These are phyloP conservation scores for Aspergillus luchuensis DNA, from an alignment of 2,329 filamentous ascomycete species.

Conservation along the genomic window DNA sequence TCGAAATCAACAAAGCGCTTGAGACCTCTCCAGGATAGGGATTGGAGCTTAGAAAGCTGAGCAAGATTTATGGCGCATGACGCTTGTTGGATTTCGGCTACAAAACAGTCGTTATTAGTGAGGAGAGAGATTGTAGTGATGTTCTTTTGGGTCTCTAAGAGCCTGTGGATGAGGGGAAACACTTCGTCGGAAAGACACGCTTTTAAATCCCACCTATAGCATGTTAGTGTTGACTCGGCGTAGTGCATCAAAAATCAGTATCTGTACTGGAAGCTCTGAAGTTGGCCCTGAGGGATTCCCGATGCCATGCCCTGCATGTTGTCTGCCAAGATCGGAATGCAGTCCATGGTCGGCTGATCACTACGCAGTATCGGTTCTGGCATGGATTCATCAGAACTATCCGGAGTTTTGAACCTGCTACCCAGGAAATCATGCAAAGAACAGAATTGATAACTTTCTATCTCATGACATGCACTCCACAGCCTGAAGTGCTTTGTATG, in stretches of 20 bases:
- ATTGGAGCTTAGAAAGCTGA: background rate
- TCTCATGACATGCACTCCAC: background rate
- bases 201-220: background rate
- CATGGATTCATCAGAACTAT: too few relatives aligned
- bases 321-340: background rate
- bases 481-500: background rate
- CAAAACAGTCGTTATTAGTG: background rate
- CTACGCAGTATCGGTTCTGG: background rate
- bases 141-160: background rate
- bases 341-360: background rate
- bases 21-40: background rate
- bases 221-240: background rate
- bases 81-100: background rate
- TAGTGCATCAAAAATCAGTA: background rate
- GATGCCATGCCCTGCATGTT: background rate
- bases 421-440: background rate
- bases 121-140: background rate
- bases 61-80: background rate
- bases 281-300: background rate
- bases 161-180: background rate
- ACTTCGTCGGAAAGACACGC: background rate
- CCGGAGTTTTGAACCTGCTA: background rate
- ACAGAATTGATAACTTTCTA: background rate
- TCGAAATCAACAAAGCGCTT: background rate
- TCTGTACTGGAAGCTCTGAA: background rate